These are phyloP conservation scores for Panellus pusillus DNA, from an alignment of 768 basidiomycete species.

Conservation along the genomic window DNA sequence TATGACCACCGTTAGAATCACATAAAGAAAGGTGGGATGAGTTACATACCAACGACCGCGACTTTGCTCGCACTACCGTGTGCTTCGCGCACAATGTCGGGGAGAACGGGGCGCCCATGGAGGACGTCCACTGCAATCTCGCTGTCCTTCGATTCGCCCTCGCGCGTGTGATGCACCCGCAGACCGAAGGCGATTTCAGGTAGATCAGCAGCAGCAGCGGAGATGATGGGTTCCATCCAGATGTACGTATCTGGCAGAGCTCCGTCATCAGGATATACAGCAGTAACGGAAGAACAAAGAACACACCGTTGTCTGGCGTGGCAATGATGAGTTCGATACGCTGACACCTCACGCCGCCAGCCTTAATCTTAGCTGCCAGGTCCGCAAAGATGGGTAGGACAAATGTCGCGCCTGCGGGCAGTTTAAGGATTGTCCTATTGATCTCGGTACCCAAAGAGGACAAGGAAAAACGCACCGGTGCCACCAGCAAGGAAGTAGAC, in stretches of 20 bases:
- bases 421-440: not conserved
- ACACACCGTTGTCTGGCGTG: conserved; percentile 21
- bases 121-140: not conserved
- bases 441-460: not conserved
- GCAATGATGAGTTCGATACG: conserved; percentile 27
- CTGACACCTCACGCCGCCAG: conserved; percentile 18
- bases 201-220: not conserved
- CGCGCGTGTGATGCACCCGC: conserved; percentile 13
- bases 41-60: conserved; percentile 27
- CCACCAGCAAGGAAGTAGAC: conserved; percentile 35
- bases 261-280: not conserved
- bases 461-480: conserved; percentile 24
- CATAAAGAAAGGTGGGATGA: not conserved
- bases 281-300: not conserved
- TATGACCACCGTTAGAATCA: not conserved
- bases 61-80: conserved; percentile 22
- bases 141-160: conserved; percentile 13
- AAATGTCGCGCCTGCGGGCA: conserved; percentile 25
- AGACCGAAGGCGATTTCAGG: not conserved
- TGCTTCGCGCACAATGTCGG: conserved; percentile 20
- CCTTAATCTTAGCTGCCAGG: conserved; percentile 19
- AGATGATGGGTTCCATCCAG: conserved; percentile 23
- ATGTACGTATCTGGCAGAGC: conserved; percentile 17
- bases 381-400: conserved; percentile 29
- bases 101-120: conserved; percentile 24